Evolutionary conservation across 352 stramenopile species (phyloP), one percentile per base, ranked within the genome.

Genomic region (Phytophthora vignae): DNA sequence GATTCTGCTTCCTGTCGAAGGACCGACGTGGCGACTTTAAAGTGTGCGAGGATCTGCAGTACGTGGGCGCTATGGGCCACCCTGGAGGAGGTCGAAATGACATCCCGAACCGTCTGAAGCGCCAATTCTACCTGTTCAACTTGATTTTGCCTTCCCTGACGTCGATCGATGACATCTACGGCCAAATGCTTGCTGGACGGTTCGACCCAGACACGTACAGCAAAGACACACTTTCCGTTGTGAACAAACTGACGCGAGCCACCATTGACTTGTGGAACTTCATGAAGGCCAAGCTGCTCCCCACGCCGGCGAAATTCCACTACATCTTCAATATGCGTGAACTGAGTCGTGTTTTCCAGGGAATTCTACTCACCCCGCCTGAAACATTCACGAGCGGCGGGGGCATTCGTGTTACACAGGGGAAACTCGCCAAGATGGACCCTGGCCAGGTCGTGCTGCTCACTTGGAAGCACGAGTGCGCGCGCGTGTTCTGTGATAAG

Each of bases 291-390:
- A 99, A 99, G 69, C 95, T 99, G 71, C 73, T 99, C 21, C 97
- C 97, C 0, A 99, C 97, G 12, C 97, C 98, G 11, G 95, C 97
- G 31, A 99, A 99, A 67, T 99, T 99, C 84, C 97, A 99, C 79
- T 99, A 99, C 83, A 98, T 99, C 54, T 99, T 99, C 85, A 99
- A 99, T 72, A 99, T 99, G 96, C 95, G 98, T 55, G 97, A 99
- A 56, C 88, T 99, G 38, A 98, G 91, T 71, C 93, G 97, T 55
- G 97, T 99, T 0, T 99, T 99, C 69, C 97, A 99, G 75, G 98
- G 98, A 7, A 96, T 99, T 46, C 63, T 99, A 38, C 81, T 99
- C 25, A 99, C 96, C 1, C 96, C 97, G 4, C 91, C 97, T 29
- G 95, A 98, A 73, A 99, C 96, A 2, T 98, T 99, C 66, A 88